Evolutionary conservation across 805 yeast species (phyloP).

Genomic region (Sporopachydermia lactativora): DNA sequence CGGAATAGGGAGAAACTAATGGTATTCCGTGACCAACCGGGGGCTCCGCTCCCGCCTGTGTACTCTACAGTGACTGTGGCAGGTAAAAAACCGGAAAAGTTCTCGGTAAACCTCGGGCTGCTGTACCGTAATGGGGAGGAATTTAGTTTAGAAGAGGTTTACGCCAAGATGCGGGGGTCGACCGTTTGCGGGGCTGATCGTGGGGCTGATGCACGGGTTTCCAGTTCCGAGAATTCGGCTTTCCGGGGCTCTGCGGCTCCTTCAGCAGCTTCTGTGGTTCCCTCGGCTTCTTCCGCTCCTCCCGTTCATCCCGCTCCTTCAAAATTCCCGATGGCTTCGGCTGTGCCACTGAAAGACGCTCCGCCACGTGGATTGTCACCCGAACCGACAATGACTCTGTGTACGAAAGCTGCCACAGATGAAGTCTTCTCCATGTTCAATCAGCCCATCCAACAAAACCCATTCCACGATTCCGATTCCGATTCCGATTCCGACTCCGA

Average conservation of each 20-base stretch:
- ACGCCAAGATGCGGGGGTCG: slow-evolving; percentile 37
- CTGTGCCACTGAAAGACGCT: slow-evolving; percentile 30
- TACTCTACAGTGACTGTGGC: slow-evolving; percentile 36
- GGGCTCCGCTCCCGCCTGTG: slow-evolving; percentile 25
- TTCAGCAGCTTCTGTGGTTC: no score
- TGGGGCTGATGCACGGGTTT: no score
- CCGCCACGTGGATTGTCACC: slow-evolving; percentile 19
- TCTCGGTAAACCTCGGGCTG: slow-evolving; percentile 45
- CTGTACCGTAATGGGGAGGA: slow-evolving; percentile 40
- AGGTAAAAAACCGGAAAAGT: slow-evolving; percentile 47
- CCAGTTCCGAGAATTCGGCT: slow-evolving; percentile 3
- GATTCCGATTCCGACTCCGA: slow-evolving; percentile 23
- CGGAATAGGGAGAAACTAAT: slow-evolving; percentile 1
- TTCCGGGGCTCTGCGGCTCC: slow-evolving; percentile 6
- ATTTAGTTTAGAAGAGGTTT: slow-evolving; percentile 47
- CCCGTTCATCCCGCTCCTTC: no score
- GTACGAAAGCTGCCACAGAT: slow-evolving; percentile 58
- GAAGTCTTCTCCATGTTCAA: slow-evolving; percentile 71
- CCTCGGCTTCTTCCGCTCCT: no score
- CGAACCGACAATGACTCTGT: slow-evolving; percentile 63
- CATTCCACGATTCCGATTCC: slow-evolving; percentile 17
- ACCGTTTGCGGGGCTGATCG: no score
- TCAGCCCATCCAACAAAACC: slow-evolving; percentile 25
- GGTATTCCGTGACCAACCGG: slow-evolving; percentile 7
- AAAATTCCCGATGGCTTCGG: no score